A percentile compares a stretch with the other conserved stretches of the same genome.
Conservation (phyloP, 306 rosid genomes). For the Benincasa hispida region DNA sequence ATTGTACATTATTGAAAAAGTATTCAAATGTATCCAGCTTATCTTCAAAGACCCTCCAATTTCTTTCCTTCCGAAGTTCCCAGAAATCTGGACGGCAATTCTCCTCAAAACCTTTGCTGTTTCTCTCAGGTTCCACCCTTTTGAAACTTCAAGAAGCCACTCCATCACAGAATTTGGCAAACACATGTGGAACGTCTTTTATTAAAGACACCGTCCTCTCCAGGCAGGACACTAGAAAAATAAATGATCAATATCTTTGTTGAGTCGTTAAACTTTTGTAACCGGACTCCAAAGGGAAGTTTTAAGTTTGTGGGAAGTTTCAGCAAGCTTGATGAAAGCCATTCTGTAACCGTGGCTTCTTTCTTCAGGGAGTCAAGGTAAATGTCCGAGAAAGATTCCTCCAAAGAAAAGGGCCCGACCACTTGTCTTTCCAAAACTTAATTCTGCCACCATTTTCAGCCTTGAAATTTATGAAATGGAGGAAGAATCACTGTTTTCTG, state of each 20-base stretch:
- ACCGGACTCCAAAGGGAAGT: neutral
- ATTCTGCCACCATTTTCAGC: neutral
- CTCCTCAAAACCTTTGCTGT: neutral
- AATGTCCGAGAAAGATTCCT: neutral
- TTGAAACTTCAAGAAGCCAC: neutral
- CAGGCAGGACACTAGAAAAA: neutral
- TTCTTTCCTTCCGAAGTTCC: neutral
- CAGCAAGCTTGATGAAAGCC: neutral
- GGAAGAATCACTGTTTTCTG: neutral
- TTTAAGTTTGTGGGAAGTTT: neutral
- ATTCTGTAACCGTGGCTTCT: neutral
- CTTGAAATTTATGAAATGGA: neutral
- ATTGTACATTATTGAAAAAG: no score
- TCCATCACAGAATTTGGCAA: neutral
- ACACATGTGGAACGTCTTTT: neutral
- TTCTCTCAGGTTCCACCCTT: neutral
- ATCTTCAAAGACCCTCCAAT: neutral
- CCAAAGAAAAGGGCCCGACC: neutral
- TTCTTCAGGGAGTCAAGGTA: neutral
- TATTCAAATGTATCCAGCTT: no score
- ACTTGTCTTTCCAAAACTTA: neutral
- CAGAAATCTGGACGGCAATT: neutral
- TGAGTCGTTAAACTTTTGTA: neutral
- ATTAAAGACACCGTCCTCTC: neutral
- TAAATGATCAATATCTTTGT: neutral